phyloP scores from a whole-genome alignment of 2,329 filamentous ascomycete genomes.

The Ophiostoma tasmaniense region DNA sequence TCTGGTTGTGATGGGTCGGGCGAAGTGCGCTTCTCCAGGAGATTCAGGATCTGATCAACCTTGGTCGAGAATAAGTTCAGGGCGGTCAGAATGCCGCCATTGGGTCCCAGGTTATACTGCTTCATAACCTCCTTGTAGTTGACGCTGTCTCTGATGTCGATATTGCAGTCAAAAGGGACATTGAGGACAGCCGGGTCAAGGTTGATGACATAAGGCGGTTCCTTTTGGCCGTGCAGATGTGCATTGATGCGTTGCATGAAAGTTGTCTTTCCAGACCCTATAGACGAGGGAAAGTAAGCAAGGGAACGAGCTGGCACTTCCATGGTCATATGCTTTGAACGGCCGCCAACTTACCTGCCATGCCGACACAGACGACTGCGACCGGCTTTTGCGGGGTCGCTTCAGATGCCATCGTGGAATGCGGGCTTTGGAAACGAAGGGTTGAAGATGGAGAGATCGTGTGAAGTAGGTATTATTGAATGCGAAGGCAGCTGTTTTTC shows the following conservation, averaged over 20 bases:
- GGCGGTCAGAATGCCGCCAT: conserved; percentile 91
- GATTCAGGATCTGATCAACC: conserved; percentile 83
- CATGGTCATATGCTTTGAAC: too few species aligned
- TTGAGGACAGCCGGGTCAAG: conserved; percentile 90
- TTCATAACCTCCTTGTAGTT: conserved; percentile 99
- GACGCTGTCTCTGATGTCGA: conserved; percentile 96
- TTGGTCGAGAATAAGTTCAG: conserved; percentile 97
- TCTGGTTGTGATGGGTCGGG: conserved; percentile 53
- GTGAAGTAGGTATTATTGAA: background rate
- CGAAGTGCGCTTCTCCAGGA: conserved; percentile 80
- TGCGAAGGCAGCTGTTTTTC: background rate
- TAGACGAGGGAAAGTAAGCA: background rate
- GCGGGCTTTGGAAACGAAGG: background rate
- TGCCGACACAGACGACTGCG: conserved; percentile 88
- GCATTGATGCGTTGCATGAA: conserved; percentile 99
- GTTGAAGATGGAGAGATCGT: background rate
- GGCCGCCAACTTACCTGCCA: conserved; percentile 62
- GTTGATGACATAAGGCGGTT: conserved; percentile 90
- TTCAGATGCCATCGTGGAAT: conserved; percentile 19
- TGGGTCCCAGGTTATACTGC: conserved; percentile 94
- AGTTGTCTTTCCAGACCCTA: conserved; percentile 95
- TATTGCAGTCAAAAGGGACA: conserved; percentile 93
- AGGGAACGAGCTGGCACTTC: background rate
- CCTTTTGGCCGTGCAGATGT: conserved; percentile 71
- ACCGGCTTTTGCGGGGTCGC: conserved; percentile 43